Evolutionary conservation across 2,329 filamentous ascomycete species (phyloP).

Genomic region (Epichloe uncinata): DNA sequence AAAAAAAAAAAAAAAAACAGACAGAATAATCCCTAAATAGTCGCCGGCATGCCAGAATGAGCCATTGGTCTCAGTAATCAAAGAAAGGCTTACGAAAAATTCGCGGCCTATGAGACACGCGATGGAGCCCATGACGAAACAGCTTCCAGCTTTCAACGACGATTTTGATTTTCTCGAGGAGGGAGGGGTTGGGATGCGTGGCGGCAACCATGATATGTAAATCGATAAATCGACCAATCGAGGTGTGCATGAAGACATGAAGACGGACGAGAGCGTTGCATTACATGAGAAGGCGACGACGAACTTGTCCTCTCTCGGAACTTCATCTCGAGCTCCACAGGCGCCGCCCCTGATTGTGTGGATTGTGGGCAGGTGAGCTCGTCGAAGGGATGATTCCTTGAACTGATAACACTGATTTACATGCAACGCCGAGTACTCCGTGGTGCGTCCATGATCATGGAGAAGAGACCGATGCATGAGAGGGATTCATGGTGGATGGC

Average conservation of each 20-base stretch:
- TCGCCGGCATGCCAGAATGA: neutral
- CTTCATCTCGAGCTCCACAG: slow-evolving; percentile 3
- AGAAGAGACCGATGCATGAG: neutral
- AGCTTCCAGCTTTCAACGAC: neutral
- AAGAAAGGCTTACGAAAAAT: neutral
- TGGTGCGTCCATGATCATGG: neutral
- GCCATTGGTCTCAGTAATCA: neutral
- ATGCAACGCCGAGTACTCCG: neutral
- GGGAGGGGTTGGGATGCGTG: slow-evolving; percentile 1
- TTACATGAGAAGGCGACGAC: slow-evolving; percentile 1
- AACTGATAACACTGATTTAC: too few species aligned
- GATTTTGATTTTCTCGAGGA: neutral
- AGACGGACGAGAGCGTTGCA: slow-evolving; percentile 2
- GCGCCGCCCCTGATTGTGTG: neutral
- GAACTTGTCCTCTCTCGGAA: slow-evolving; percentile 5
- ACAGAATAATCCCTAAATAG: neutral
- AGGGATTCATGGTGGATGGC: too few species aligned
- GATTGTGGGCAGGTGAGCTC: neutral
- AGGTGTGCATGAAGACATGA: neutral
- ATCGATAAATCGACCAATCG: neutral
- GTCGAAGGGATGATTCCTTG: neutral
- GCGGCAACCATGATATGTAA: neutral
- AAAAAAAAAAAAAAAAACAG: neutral
- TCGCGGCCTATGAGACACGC: neutral
- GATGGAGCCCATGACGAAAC: neutral